Base-by-base conservation (phyloP, 2,329 filamentous ascomycete genomes). In the Aspergillus sp. region DNA sequence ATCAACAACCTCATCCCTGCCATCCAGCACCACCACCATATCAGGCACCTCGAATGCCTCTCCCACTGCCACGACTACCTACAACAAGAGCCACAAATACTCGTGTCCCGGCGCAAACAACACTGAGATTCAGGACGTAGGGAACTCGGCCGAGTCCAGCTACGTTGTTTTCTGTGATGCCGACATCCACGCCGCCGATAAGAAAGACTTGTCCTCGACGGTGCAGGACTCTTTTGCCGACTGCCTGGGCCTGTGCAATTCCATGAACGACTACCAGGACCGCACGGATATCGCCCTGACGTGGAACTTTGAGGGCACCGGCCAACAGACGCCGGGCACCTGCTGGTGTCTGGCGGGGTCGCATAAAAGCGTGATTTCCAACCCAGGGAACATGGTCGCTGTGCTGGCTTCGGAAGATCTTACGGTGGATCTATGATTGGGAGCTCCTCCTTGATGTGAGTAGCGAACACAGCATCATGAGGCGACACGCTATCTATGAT, bases 381-480 rank as follows among this genome's bases (percentile, higher is more conserved):
- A 49, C 14, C 38, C 25, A 11, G 47, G 47, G 47, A 49, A 49
- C 43, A 49, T 49, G 38, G 47, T n/a, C 11, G 47, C 47, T 11
- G 38, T 49, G 16, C 25, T 31, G 17, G 17, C 34, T 6, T 20
- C 47, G 10, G 47, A 44, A 5, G 42, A 44, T 32, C 4, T 25
- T 25, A 20, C n/a, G 41, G 11, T 44, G n/a, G 41, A 44, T 25
- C 14, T 44, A n/a, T n/a, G n/a, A n/a, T n/a, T n/a, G n/a, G n/a
- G n/a, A n/a, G n/a, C n/a, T n/a, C n/a, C n/a, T n/a, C n/a, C n/a
- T n/a, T n/a, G n/a, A n/a, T n/a, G n/a, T n/a, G n/a, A n/a, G n/a
- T n/a, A n/a, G n/a, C n/a, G n/a, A n/a, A n/a, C n/a, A n/a, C n/a
- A n/a, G n/a, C n/a, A n/a, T n/a, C n/a, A n/a, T n/a, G n/a, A n/a